Percentiles rank a stretch among this genome's conserved stretches.
Evolutionary conservation across 345 rosid genomes (phyloP).

Genomic region (Pelargonium nanum): DNA sequence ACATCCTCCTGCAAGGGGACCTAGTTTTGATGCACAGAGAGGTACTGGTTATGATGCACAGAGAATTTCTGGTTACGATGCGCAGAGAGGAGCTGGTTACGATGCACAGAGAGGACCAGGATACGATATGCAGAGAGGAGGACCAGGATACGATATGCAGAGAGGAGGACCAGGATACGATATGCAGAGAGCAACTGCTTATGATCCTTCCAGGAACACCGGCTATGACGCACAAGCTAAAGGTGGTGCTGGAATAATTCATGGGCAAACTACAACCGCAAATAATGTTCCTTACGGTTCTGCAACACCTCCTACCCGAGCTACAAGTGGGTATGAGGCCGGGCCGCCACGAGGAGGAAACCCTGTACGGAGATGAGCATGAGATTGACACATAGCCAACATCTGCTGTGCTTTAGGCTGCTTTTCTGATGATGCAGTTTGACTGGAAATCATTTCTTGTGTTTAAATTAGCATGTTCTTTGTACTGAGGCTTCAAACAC

Average conservation of each 20-base stretch:
- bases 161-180: slow-evolving; percentile 16
- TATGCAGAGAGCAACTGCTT: slow-evolving; percentile 18
- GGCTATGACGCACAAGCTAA: slow-evolving; percentile 36
- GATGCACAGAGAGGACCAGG: slow-evolving; percentile 28
- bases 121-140: slow-evolving; percentile 26
- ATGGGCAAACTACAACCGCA: slow-evolving; percentile 26
- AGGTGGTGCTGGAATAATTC: slow-evolving; percentile 24
- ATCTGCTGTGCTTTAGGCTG: no score
- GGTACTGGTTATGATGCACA: slow-evolving; percentile 16
- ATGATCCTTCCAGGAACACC: slow-evolving; percentile 18
- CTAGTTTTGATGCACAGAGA: slow-evolving; percentile 25
- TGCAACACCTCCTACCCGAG: slow-evolving; percentile 45
- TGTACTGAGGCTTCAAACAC: not conserved
- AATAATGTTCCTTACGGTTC: slow-evolving; percentile 42
- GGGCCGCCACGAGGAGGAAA: slow-evolving; percentile 39
- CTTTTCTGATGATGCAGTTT: no score
- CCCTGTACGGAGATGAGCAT: slow-evolving; percentile 42
- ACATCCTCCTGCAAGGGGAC: slow-evolving; percentile 33
- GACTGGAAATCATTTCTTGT: not conserved
- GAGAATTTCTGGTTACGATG: slow-evolving; percentile 19
- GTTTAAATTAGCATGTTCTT: not conserved
- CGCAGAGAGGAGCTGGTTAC: slow-evolving; percentile 18
- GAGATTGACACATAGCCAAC: not conserved
- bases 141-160: slow-evolving; percentile 7
- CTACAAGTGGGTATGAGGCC: slow-evolving; percentile 30